Percentiles rank a stretch among this genome's conserved stretches.
phyloP scores from a whole-genome alignment of 1,139 yeast genomes.

The Suhomyces choctaworum region DNA sequence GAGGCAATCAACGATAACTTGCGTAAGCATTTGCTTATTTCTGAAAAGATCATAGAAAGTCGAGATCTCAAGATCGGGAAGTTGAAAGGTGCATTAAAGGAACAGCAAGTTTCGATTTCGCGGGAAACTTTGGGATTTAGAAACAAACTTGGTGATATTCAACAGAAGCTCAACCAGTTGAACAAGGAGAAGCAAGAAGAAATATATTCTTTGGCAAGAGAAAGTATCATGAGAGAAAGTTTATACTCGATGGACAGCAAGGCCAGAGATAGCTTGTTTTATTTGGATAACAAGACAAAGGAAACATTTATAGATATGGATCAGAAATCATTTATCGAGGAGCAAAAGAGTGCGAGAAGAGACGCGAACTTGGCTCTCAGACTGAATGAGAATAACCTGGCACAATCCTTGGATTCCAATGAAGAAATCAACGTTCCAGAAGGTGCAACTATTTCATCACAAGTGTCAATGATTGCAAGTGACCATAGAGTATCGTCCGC shows the following conservation, averaged over 20 bases:
- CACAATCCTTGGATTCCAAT: constrained; percentile 1
- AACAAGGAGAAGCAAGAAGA: constrained; percentile 20
- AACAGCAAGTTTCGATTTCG: constrained; percentile 51
- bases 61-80: constrained; percentile 60
- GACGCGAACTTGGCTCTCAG: constrained; percentile 7
- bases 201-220: constrained; percentile 18
- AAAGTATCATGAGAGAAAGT: constrained; percentile 19
- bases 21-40: constrained; percentile 45
- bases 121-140: constrained; percentile 58
- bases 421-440: constrained; percentile 7
- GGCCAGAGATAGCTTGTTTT: constrained; percentile 18
- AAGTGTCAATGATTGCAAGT: constrained; percentile 1
- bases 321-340: constrained; percentile 12
- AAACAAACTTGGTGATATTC: constrained; percentile 45
- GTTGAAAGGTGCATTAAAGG: constrained; percentile 52
- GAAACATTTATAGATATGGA: constrained; percentile 17
- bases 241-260: constrained; percentile 19
- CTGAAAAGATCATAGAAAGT: constrained; percentile 59
- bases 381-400: constrained; percentile 8
- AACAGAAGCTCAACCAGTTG: constrained; percentile 36
- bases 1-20: constrained; percentile 40
- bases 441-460: constrained; percentile 7
- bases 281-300: constrained; percentile 17
- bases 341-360: constrained; percentile 8
- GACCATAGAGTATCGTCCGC: neutral